A percentile compares a stretch with the other conserved stretches of the same genome.
Evolutionary conservation across 179 eudicot genomes (phyloP).

Genomic region (Silene coronaria): DNA sequence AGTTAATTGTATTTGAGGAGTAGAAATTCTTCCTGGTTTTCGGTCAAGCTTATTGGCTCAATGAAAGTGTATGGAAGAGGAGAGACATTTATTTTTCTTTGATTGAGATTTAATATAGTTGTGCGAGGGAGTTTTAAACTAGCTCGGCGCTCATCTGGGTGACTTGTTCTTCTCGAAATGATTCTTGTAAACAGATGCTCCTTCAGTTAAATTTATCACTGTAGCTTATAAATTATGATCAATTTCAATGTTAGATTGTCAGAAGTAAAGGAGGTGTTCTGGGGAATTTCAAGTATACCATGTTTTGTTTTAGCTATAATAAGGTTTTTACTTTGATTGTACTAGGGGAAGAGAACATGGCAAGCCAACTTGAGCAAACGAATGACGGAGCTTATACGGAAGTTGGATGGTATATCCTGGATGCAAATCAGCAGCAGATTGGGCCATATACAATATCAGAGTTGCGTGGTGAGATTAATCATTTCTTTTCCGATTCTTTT

Average conservation of each 20-base stretch:
- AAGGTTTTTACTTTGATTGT: conserved; percentile 14
- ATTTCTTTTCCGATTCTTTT: conserved; percentile 12
- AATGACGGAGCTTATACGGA: conserved; percentile 39
- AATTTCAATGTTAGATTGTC: neutral
- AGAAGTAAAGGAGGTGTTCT: neutral
- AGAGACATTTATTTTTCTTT: neutral
- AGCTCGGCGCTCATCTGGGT: neutral
- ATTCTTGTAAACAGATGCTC: neutral
- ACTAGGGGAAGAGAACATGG: conserved; percentile 16
- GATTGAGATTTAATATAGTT: neutral
- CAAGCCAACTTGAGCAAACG: conserved; percentile 15
- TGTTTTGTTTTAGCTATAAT: neutral
- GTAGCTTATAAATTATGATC: neutral
- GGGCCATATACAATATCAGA: conserved; percentile 81
- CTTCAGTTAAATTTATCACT: neutral
- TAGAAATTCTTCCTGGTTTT: neutral
- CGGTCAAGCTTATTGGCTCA: neutral
- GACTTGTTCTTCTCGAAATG: neutral
- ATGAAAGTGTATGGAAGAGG: neutral
- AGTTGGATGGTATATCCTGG: conserved; percentile 82
- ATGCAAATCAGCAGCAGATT: conserved; percentile 58
- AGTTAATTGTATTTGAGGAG: neutral
- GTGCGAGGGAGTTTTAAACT: neutral
- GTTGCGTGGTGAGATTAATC: conserved; percentile 50
- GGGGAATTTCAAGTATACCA: neutral